A percentile compares a stretch with the other conserved stretches of the same genome.
Conservation (phyloP, 768 basidiomycete genomes). For the Paxillus rubicundulus region DNA sequence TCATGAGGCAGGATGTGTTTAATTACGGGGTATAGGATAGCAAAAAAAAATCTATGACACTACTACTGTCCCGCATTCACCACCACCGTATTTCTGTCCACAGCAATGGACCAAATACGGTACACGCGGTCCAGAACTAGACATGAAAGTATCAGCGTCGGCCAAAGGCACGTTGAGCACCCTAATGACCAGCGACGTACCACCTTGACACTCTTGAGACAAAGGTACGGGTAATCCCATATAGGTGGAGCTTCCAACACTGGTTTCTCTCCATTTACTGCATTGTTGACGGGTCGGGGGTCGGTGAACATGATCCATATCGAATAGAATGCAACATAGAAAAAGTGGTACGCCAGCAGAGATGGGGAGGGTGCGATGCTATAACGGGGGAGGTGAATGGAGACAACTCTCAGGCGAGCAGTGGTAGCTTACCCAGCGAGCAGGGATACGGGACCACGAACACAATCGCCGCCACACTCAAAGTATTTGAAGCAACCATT, state of each 20-base stretch:
- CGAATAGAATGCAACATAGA: constrained; percentile 91
- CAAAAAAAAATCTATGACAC: neutral
- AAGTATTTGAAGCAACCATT: constrained; percentile 98
- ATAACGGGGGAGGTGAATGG: neutral
- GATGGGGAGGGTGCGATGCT: constrained; percentile 81
- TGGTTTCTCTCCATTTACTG: constrained; percentile 33
- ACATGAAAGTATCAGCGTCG: neutral
- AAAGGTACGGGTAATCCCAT: constrained; percentile 66
- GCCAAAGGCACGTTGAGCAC: neutral
- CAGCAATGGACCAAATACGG: constrained; percentile 85
- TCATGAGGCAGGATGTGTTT: neutral
- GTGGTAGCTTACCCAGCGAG: constrained; percentile 71
- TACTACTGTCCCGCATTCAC: constrained; percentile 22
- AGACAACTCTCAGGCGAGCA: neutral
- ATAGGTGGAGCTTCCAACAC: constrained; percentile 42
- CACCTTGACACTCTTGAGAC: constrained; percentile 60
- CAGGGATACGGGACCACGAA: constrained; percentile 85
- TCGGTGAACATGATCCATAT: constrained; percentile 87
- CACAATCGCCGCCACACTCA: constrained; percentile 85
- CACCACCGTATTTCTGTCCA: constrained; percentile 87
- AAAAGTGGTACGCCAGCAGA: constrained; percentile 88
- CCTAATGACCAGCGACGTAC: constrained; percentile 46
- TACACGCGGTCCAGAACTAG: constrained; percentile 86
- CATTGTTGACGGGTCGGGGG: constrained; percentile 31
- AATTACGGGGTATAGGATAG: constrained; percentile 11